Base-by-base conservation (phyloP, 2,329 filamentous ascomycete genomes). In the Colletotrichum siamense region DNA sequence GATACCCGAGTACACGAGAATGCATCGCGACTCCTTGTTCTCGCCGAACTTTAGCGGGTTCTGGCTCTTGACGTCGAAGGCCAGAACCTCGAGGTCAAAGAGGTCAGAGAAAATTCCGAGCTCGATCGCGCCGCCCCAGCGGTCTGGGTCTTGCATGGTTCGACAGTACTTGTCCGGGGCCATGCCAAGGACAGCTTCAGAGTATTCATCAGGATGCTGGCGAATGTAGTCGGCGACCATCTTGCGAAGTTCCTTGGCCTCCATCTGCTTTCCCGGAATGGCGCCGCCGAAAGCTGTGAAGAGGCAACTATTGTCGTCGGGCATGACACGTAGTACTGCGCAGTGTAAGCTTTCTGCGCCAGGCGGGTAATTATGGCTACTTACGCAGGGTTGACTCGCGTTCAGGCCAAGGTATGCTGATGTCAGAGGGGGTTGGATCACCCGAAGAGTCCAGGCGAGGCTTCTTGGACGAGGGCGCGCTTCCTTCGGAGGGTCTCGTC, bases 81-180 rank as follows among this genome's bases (percentile, higher is more conserved):
- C 95, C 84, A 92, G 95, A 69, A 98, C 95, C 82, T 98, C 95
- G 32, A 98, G 90, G 76, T 94, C 92, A 83, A 98, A 98, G 71
- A 97, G 92, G 78, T 96, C 92, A 52, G 95, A 95, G 18, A 99
- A 86, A 74, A 98, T 96, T 73, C 92, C 93, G 24, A 99, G 89
- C 84, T 99, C 96, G 78, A 98, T 98, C 8, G 93, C 95, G 7
- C 96, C 96, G 69, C 96, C 96, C 96, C 96, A 99, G 1, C 93
- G 92, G 80, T 96, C 93, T 26, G 94, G 92, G 26, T 93, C 92
- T 78, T 94, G 92, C 78, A 99, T 98, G 89, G 94, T 95, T 28
- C 89, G 88, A 81, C 95, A 97, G 84, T 99, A 99, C 36, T 93
- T 91, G 70, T 93, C 89, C 0, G 94, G 94, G 3, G 91, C 88